These are phyloP conservation scores for Wickerhamiella allomyrinae DNA, from an alignment of 805 yeast species.

Conservation along the genomic window DNA sequence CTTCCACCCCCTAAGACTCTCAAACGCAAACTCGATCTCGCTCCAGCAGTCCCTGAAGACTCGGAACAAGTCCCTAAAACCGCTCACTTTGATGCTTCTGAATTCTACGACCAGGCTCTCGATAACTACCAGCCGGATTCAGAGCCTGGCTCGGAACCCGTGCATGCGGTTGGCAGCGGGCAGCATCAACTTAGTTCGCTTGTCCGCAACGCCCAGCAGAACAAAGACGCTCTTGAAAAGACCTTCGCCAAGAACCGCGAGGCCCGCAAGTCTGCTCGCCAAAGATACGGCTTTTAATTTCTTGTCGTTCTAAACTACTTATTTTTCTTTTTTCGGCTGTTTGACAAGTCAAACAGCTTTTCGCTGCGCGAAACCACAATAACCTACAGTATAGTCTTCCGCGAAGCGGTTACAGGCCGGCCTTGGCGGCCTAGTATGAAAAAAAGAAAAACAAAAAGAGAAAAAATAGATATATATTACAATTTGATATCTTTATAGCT, in stretches of 20 bases:
- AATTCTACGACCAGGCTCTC: slow-evolving; percentile 25
- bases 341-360: too few species aligned
- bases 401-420: too few species aligned
- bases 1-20: not conserved
- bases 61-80: slow-evolving; percentile 18
- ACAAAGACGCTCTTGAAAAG: slow-evolving; percentile 24
- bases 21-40: slow-evolving; percentile 4
- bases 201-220: slow-evolving; percentile 22
- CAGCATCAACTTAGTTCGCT: slow-evolving; percentile 23
- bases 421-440: too few species aligned
- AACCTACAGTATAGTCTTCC: too few species aligned
- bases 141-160: slow-evolving; percentile 1
- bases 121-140: not conserved
- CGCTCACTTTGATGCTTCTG: slow-evolving; percentile 27
- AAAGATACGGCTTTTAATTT: slow-evolving; percentile 21
- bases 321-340: too few species aligned
- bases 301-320: too few species aligned
- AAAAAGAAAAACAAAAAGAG: too few species aligned
- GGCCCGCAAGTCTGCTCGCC: slow-evolving; percentile 19
- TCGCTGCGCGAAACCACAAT: too few species aligned
- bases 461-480: not conserved
- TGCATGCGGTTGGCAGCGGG: slow-evolving; percentile 22
- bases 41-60: slow-evolving; percentile 3
- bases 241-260: slow-evolving; percentile 17
- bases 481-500: slow-evolving; percentile 62